Base-by-base conservation (phyloP, 2,329 filamentous ascomycete species). In the Thelonectria blattea region DNA sequence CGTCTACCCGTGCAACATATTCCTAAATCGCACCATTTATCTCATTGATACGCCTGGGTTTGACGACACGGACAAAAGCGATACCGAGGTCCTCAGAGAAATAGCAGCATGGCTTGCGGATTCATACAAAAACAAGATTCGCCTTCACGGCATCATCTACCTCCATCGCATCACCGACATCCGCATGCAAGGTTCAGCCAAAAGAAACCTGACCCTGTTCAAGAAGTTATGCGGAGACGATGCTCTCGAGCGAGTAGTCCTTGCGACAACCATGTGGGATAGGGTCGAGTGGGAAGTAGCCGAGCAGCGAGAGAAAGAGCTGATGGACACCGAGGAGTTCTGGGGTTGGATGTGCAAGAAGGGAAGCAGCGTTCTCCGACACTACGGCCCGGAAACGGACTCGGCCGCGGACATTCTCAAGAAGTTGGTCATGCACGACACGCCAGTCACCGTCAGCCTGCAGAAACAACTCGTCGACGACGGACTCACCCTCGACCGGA, bases 21-120 rank as follows among this genome's bases (percentile, higher is more conserved):
- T 47, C 1, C 1, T 17, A 0, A 18, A 48, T 12, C 41, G 41
- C 15, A 65, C 60, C 2, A 64, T 69, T 9, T 61, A 67, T 32
- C 67, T 80, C 5, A 73, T 80, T 46, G 79, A 81, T 22, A 81
- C 79, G 0, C 79, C 79, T 0, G 79, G 79, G 0, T 81, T 81
- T 57, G 73, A 79, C 49, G 79, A 81, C 43, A 80, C 76, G 0
- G 60, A 71, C n/a, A 64, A 68, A 32, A 72, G 66, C 5, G 78
- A 81, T 46, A 70, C 74, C 1, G 76, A 81, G 3, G 74, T 81
- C 12, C 70, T 81, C 1, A 52, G 61, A 2, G 72, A 75, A 30
- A 76, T 80, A 18, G 74, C 75, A 0, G 56, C 57, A 2, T 78
- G 72, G 65, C 65, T 80, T 0, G 67, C 60, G 2, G 58, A 59